Evolutionary conservation across 2,329 filamentous ascomycete species (phyloP).

Genomic region (Colletotrichum higginsianum): DNA sequence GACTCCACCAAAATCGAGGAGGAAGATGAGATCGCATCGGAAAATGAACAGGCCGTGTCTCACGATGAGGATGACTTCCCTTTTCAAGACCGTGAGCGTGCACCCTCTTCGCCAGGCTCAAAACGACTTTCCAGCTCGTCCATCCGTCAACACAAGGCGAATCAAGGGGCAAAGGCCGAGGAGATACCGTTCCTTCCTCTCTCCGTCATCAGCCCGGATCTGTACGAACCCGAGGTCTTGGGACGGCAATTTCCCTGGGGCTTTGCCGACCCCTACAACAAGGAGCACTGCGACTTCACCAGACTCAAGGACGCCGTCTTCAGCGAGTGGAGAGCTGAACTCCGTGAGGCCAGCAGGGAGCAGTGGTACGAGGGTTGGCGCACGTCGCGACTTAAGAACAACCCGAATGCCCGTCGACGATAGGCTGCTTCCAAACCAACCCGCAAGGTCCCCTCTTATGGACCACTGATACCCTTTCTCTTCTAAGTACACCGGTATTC

Average conservation of each 20-base stretch:
- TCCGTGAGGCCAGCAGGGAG: constrained; percentile 91
- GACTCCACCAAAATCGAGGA: constrained; percentile 71
- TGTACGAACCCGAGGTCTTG: constrained; percentile 84
- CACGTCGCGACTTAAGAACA: constrained; percentile 76
- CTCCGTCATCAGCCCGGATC: constrained; percentile 93
- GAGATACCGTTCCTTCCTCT: constrained; percentile 84
- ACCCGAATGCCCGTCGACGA: constrained; percentile 55
- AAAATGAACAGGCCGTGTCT: constrained; percentile 47
- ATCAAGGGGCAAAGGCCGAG: constrained; percentile 62
- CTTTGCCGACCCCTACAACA: constrained; percentile 93
- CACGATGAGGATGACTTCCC: constrained; percentile 57
- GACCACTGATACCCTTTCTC: constrained; percentile 38
- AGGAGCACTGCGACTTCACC: constrained; percentile 93
- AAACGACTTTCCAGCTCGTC: constrained; percentile 65
- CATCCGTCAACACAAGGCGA: constrained; percentile 60
- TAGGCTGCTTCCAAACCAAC: constrained; percentile 44
- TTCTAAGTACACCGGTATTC: constrained; percentile 28
- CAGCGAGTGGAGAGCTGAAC: constrained; percentile 90
- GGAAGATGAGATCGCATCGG: constrained; percentile 62
- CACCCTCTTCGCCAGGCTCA: constrained; percentile 55
- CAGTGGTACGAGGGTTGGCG: constrained; percentile 98
- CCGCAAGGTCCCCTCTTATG: not conserved
- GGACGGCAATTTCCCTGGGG: constrained; percentile 97
- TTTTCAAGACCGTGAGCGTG: constrained; percentile 51
- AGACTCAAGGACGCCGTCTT: constrained; percentile 94